Base-by-base conservation (phyloP, 108 stramenopile species). In the Epithemia pelagica region DNA sequence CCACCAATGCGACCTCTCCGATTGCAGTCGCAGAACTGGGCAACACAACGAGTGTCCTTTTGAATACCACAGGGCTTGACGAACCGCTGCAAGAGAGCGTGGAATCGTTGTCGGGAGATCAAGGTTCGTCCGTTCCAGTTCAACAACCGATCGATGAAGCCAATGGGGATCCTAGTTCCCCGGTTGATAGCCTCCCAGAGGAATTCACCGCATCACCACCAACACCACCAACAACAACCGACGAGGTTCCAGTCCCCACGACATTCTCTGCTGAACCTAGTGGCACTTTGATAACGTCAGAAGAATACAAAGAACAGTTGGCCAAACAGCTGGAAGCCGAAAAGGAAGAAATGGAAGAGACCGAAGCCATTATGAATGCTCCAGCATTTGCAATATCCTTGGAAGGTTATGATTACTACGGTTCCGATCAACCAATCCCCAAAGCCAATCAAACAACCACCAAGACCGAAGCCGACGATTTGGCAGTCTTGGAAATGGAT, bases 301-400 rank as follows among this genome's bases (percentile, higher is more conserved):
- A 46, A 46, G 37, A 46, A 46, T 46, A 46, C 37, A 15, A 46
- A 15, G 15, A 46, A 46, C 37, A 46, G 37, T 46, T 46, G 37
- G 37, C 37, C 15, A 15, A 46, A 15, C 37, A 46, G 15, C 75
- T 81, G 0, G 63, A 78, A 64, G 70, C 65, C 61, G 80, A 77
- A 0, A 79, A 88, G 62, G 85, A 79, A 31, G 91, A 92, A 71
- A 58, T 83, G 54, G 68, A 75, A 59, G 91, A 92, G 61, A 92
- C 91, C 2, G 87, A 87, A 62, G 91, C 91, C n/a, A 92, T 92
- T 65, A 52, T 92, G 61, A 80, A 80, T 37, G 86, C 91, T 19
- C 77, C 81, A 5, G 82, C 88, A 15, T 77, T 76, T 22, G 83
- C 84, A 30, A 67, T 46, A 5, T 46, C 37, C 5, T 46, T 46